These are phyloP conservation scores for Hypoxylon fuscum DNA, from an alignment of 495 filamentous ascomycete species.

Conservation along the genomic window DNA sequence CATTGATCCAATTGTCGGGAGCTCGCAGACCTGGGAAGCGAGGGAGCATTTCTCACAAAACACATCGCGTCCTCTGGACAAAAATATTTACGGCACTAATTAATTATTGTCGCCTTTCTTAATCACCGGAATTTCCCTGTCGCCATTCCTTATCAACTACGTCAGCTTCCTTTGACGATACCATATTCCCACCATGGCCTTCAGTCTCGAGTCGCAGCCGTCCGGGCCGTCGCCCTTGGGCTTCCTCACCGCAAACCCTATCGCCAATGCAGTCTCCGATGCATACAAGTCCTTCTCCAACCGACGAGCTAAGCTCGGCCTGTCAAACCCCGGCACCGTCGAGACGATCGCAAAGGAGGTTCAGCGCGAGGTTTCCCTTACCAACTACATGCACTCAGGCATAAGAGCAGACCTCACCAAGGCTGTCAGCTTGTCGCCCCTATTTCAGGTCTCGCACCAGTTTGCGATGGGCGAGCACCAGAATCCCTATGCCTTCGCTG, in stretches of 20 bases:
- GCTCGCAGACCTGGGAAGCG: constrained; percentile 25
- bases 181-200: constrained; percentile 50
- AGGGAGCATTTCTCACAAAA: constrained; percentile 14
- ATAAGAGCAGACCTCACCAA: constrained; percentile 96
- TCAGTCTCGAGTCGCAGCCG: constrained; percentile 48
- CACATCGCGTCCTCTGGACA: neutral
- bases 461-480: constrained; percentile 91
- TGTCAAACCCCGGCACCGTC: constrained; percentile 90
- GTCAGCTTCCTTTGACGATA: constrained; percentile 19
- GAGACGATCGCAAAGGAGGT: constrained; percentile 93
- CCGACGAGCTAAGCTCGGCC: constrained; percentile 82
- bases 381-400: constrained; percentile 94
- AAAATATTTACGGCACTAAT: constrained; percentile 2
- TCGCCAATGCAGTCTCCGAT: constrained; percentile 74
- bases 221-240: constrained; percentile 64
- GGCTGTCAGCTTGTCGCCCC: constrained; percentile 86
- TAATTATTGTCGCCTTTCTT: neutral
- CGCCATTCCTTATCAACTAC: constrained; percentile 25
- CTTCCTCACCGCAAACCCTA: constrained; percentile 76
- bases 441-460: constrained; percentile 97
- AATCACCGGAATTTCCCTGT: constrained; percentile 9
- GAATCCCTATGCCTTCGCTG: constrained; percentile 93
- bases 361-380: constrained; percentile 91
- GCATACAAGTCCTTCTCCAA: constrained; percentile 84
- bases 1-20: constrained; percentile 27